Evolutionary conservation across 805 yeast species (phyloP), one percentile per base, ranked within the genome.

Genomic region (Candida odintsovae): DNA sequence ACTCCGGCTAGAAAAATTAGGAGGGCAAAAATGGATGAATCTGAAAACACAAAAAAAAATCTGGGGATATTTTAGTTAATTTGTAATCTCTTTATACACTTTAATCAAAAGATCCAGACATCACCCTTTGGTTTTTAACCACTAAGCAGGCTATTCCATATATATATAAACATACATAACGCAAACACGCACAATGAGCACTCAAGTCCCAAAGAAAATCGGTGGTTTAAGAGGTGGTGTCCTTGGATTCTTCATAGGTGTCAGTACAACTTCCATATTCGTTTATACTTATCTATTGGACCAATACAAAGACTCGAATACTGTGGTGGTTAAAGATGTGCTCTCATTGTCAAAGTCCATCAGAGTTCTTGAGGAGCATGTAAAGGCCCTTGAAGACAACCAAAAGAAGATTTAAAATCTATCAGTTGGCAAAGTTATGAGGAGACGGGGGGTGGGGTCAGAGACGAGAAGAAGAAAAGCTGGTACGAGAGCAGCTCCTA

Each of bases 191-290:
- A 36, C 39, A 36, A 36, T 20, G 23, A 36, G 23, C 22, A 19
- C 39, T 36, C 39, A 19, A 19, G 23, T 36, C 40, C 22, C 47
- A 16, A 41, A 47, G 16, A 61, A 56, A 46, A 62, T 68, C 36
- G 74, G 75, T 11, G 74, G 72, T 15, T 61, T 71, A 54, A 69
- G 72, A 45, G 75, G 76, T 16, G 75, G 72, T 6, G 70, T 88
- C 51, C 69, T 86, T 45, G 96, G 96, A 2, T 89, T 88, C 66
- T 73, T 88, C 45, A 70, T 82, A 26, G 96, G 96, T 40, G 85
- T 83, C 35, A 71, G 88, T 20, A 63, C 76, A 51, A 84, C 95
- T 16, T 90, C 95, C 3, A 76, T 76, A 46, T 86, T 79, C 8
- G 81, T 90, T 15, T 88, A 88, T 71, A 83, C 79, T 64, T 88